Conservation (phyloP, 129 eudicot species). For the Flaveria bidentis region DNA sequence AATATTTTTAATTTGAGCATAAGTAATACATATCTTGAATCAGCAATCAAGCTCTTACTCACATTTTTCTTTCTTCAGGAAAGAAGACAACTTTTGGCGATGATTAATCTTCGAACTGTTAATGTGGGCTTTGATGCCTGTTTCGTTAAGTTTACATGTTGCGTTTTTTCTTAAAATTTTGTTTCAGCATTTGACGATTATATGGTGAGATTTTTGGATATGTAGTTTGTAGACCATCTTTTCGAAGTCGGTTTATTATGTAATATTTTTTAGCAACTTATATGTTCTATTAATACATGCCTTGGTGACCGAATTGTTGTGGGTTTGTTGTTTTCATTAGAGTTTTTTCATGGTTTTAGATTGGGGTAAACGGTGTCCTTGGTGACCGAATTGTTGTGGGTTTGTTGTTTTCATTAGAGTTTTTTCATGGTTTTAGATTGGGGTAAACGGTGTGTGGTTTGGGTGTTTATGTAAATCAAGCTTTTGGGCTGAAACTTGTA, state of each 20-base stretch:
- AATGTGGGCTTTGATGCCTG: background rate
- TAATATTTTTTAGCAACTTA: constrained; percentile 31
- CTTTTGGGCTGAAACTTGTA: too few relatives aligned
- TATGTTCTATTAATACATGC: constrained; percentile 10
- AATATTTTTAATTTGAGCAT: background rate
- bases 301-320: too few relatives aligned
- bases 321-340: too few relatives aligned
- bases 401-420: too few relatives aligned
- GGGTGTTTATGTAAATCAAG: too few relatives aligned
- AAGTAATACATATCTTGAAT: background rate
- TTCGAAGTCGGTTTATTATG: constrained; percentile 18
- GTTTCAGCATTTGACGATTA: constrained; percentile 19
- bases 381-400: too few relatives aligned
- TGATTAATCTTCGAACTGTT: constrained; percentile 31
- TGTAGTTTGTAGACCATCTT: constrained; percentile 19
- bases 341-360: too few relatives aligned
- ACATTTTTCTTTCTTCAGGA: constrained; percentile 31
- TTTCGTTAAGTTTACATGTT: constrained; percentile 10
- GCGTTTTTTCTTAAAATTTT: background rate
- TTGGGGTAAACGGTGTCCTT: too few relatives aligned
- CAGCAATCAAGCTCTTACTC: background rate
- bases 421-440: too few relatives aligned
- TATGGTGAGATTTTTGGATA: constrained; percentile 31
- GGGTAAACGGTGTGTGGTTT: too few relatives aligned
- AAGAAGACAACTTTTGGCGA: constrained; percentile 63